Evolutionary conservation across 1,284 basidiomycete genomes (phyloP), one percentile per base, ranked within the genome.

Genomic region (Coriolopsis trogii): DNA sequence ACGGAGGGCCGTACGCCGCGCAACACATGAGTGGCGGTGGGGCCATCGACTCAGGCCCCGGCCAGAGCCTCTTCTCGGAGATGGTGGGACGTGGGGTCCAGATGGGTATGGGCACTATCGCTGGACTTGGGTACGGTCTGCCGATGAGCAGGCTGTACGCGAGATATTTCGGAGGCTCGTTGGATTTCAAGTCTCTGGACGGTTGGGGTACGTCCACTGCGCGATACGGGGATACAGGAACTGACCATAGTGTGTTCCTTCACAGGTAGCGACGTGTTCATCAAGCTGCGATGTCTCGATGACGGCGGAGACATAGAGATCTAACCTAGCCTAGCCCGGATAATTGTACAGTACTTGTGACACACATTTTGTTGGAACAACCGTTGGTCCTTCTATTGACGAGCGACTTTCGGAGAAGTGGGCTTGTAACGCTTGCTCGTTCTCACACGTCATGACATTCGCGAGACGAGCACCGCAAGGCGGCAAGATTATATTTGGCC

Each of bases 101-200:
- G 64, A 85, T 81, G 44, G 81, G 81, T 36, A 70, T 87, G 67
- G 90, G 90, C 9, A 91, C 89, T 1, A 84, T 93, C 55, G 88
- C 89, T 1, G 90, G 91, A 1, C 70, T 95, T 33, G 93, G 93
- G 2, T 93, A 92, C 60, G 91, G 91, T 0, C 71, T 94, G 49
- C 92, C 92, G 3, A 89, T 94, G 87, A 91, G 91, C 65, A 80
- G 82, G 57, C 70, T 94, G 44, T 94, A 94, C 64, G 85, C 90
- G 21, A 84, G 73, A 76, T 90, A 91, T 63, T 91, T 94, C 65
- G 88, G 87, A 29, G 87, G 90, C 28, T 84, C 87, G 4, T 73
- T 93, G 23, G 86, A 92, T 61, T 72, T 94, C 33, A 79, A 87
- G 55, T 84, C 87, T 0, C 67, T 94, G 47, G 87, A 91, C 63